Conservation (phyloP, 805 yeast species). For the Candida vaughaniae region DNA sequence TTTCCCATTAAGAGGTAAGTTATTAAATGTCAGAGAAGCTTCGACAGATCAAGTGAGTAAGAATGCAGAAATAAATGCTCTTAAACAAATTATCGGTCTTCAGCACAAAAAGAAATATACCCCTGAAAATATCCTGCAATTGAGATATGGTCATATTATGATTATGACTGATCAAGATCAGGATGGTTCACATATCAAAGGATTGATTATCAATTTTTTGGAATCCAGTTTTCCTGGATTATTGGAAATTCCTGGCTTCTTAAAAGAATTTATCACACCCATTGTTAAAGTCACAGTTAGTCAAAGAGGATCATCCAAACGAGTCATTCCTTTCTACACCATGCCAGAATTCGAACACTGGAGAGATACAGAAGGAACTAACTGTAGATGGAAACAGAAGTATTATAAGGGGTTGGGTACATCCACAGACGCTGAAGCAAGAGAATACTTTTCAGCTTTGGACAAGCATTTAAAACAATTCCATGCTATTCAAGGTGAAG, state of each 20-base stretch:
- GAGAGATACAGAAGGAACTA: conserved; percentile 80
- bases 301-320: conserved; percentile 55
- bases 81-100: conserved; percentile 91
- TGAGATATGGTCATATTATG: conserved; percentile 96
- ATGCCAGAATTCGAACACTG: conserved; percentile 96
- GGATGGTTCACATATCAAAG: conserved; percentile 97
- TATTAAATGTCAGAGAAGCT: conserved; percentile 94
- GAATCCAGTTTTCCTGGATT: conserved; percentile 95
- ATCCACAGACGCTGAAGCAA: conserved; percentile 75
- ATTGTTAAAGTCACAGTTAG: conserved; percentile 83
- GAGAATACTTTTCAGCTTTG: conserved; percentile 82
- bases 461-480: conserved; percentile 85
- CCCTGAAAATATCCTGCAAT: conserved; percentile 57
- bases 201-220: conserved; percentile 86
- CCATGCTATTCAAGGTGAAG: conserved; percentile 76
- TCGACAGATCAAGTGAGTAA: conserved; percentile 92
- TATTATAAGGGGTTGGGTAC: conserved; percentile 99
- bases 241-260: conserved; percentile 84
- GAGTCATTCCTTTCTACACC: conserved; percentile 74
- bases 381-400: conserved; percentile 84
- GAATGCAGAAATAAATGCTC: conserved; percentile 91
- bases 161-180: conserved; percentile 99
- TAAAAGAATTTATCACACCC: conserved; percentile 93
- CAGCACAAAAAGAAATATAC: conserved; percentile 85
- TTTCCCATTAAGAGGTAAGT: conserved; percentile 92